These are phyloP conservation scores for Sesbania bispinosa DNA, from an alignment of 306 rosid genomes.

Conservation along the genomic window DNA sequence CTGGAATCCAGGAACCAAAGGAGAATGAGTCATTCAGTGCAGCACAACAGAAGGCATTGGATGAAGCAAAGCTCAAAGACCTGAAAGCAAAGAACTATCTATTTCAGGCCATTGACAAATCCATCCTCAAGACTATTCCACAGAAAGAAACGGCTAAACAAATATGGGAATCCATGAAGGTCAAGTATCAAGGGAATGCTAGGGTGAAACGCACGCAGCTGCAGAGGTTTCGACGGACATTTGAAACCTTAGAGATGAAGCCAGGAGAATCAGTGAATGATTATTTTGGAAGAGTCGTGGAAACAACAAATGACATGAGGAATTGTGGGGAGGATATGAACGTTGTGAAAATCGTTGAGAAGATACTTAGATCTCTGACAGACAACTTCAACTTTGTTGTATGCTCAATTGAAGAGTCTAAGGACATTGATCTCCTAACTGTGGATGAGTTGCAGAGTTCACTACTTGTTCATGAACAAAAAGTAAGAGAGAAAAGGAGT, in stretches of 20 bases:
- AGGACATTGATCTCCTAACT: neutral
- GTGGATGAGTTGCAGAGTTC: neutral
- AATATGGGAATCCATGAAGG: neutral
- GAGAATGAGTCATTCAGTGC: neutral
- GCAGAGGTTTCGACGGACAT: neutral
- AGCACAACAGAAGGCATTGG: neutral
- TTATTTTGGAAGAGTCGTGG: neutral
- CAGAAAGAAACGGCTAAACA: neutral
- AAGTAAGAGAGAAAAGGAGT: neutral
- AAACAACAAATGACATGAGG: neutral
- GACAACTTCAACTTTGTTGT: neutral
- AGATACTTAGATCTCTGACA: neutral
- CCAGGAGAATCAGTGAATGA: neutral
- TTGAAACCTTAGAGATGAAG: neutral
- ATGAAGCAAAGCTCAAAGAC: slow-evolving; percentile 2
- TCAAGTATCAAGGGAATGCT: neutral
- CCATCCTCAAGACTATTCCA: neutral
- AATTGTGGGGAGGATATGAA: neutral
- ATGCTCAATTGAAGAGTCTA: neutral
- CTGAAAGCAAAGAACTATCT: neutral
- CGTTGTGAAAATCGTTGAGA: neutral
- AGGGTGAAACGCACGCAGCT: neutral
- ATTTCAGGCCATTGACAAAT: neutral
- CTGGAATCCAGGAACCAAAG: neutral
- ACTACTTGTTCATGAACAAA: neutral